These are phyloP conservation scores for Phytopythium helicoides DNA, from an alignment of 352 stramenopile genomes.

Conservation along the genomic window DNA sequence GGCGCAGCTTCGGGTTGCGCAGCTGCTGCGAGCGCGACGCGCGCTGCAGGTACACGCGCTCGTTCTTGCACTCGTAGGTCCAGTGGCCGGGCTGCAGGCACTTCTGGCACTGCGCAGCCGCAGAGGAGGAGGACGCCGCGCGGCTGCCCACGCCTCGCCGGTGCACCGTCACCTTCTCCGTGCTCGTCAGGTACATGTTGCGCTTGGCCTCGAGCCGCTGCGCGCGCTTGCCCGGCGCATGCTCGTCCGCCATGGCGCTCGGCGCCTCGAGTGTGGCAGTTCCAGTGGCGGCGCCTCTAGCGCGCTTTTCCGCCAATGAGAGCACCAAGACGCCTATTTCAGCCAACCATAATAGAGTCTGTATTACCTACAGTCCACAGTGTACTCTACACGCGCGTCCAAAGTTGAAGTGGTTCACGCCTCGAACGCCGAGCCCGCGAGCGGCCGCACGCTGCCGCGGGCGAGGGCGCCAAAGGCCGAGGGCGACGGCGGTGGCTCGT, in stretches of 20 bases:
- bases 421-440: not conserved
- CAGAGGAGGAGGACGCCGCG: conserved; percentile 10
- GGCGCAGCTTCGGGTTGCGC: conserved; percentile 74
- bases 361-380: not conserved
- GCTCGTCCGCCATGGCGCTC: conserved; percentile 17
- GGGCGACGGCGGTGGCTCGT: conserved; percentile 2
- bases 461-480: not conserved
- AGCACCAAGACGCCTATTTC: not conserved
- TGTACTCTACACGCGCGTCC: not conserved
- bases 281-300: too few relatives aligned
- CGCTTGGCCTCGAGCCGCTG: conserved; percentile 70
- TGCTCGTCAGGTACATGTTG: conserved; percentile 86
- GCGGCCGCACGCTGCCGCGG: conserved; percentile 4
- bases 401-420: conserved; percentile 13
- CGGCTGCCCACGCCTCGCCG: conserved; percentile 28
- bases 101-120: conserved; percentile 75
- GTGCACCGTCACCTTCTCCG: conserved; percentile 61
- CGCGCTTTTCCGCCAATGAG: not conserved
- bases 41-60: conserved; percentile 77
- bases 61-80: conserved; percentile 89
- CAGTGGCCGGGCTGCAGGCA: conserved; percentile 76
- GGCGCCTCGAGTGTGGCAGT: too few relatives aligned
- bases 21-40: conserved; percentile 77
- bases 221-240: conserved; percentile 64
- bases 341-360: not conserved